Percentiles rank a stretch among this genome's conserved stretches.
Evolutionary conservation across 1,139 yeast species (phyloP).

Genomic region (Pichia terricola): DNA sequence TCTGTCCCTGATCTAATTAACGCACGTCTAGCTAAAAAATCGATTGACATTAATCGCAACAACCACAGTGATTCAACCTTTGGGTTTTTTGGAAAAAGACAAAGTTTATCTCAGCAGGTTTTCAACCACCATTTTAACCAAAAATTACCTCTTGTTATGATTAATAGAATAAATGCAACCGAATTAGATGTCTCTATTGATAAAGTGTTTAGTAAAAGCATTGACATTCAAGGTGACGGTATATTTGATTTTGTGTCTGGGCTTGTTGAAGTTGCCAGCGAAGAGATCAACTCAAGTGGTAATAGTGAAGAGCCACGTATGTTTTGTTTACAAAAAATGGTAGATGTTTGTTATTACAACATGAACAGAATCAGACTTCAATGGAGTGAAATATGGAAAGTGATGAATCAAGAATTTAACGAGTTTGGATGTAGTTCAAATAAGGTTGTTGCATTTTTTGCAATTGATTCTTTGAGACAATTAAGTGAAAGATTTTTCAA

Average conservation of each 20-base stretch:
- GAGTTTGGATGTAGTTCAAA: slow-evolving; percentile 76
- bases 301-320: slow-evolving; percentile 77
- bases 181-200: slow-evolving; percentile 82
- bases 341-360: slow-evolving; percentile 94
- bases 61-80: slow-evolving; percentile 7
- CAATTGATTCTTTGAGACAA: slow-evolving; percentile 89
- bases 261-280: slow-evolving; percentile 74
- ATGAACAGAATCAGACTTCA: slow-evolving; percentile 94
- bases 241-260: slow-evolving; percentile 84
- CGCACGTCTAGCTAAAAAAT: slow-evolving; percentile 55
- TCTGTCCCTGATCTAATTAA: slow-evolving; percentile 77
- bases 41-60: slow-evolving; percentile 35
- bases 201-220: slow-evolving; percentile 75
- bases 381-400: slow-evolving; percentile 94
- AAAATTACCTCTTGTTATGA: slow-evolving; percentile 43
- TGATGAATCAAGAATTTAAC: slow-evolving; percentile 86
- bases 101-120: slow-evolving; percentile 38
- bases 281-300: slow-evolving; percentile 86
- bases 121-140: slow-evolving; percentile 42
- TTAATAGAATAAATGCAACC: slow-evolving; percentile 55
- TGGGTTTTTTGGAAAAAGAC: slow-evolving; percentile 26
- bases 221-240: slow-evolving; percentile 70
- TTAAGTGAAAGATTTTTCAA: slow-evolving; percentile 86
- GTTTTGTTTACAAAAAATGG: slow-evolving; percentile 88
- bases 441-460: slow-evolving; percentile 73